Conservation (phyloP, 805 yeast species). For the Brettanomyces bruxellensis region DNA sequence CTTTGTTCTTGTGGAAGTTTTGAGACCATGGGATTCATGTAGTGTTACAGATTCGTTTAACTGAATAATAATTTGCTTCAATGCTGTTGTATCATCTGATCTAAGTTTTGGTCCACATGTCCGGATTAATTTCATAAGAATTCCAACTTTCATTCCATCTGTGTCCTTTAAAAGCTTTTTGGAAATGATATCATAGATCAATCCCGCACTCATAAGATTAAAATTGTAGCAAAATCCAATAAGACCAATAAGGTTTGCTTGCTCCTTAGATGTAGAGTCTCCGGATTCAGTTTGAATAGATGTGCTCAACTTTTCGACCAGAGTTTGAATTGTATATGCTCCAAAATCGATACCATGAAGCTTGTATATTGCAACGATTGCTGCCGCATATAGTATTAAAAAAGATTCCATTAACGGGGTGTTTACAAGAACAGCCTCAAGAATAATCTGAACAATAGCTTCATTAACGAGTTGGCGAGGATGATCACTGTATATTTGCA, state of each 20-base stretch:
- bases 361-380: slow-evolving; percentile 66
- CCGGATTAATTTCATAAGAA: slow-evolving; percentile 61
- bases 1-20: slow-evolving; percentile 55
- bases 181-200: slow-evolving; percentile 70
- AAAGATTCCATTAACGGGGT: slow-evolving; percentile 70
- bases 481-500: slow-evolving; percentile 49
- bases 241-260: slow-evolving; percentile 56
- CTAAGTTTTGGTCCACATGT: slow-evolving; percentile 80
- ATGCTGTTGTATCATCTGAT: slow-evolving; percentile 79
- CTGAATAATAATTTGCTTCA: slow-evolving; percentile 65
- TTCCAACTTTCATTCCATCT: slow-evolving; percentile 67
- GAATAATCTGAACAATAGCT: slow-evolving; percentile 49
- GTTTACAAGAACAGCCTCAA: slow-evolving; percentile 56
- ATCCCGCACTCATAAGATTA: slow-evolving; percentile 62
- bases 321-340: slow-evolving; percentile 70
- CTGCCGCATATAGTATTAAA: slow-evolving; percentile 69
- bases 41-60: slow-evolving; percentile 40
- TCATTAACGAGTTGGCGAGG: slow-evolving; percentile 79
- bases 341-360: slow-evolving; percentile 84
- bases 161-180: slow-evolving; percentile 30
- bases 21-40: slow-evolving; percentile 24
- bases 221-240: slow-evolving; percentile 71
- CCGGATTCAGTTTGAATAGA: slow-evolving; percentile 22
- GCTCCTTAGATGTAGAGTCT: slow-evolving; percentile 22
- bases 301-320: slow-evolving; percentile 62